Evolutionary conservation across 1,139 yeast species (phyloP), one percentile per base, ranked within the genome.

Genomic region (Hyphopichia buzzinii): DNA sequence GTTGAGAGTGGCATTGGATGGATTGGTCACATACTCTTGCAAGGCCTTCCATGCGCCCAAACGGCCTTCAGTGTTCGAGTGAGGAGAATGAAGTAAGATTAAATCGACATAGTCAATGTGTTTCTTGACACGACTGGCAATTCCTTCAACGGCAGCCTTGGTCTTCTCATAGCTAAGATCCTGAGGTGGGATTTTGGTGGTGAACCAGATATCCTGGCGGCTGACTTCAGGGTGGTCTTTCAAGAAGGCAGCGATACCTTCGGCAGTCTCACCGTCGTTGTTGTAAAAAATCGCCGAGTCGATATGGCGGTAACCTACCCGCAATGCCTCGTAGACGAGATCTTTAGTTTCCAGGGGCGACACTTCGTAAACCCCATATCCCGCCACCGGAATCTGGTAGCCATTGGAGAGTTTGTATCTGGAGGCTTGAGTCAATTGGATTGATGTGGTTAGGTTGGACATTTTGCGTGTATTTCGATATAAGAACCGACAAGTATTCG

Each of bases 281-380:
- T 67, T 64, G 53, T 84, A 84, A 22, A 58, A 55, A 67, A 49
- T 48, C 39, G 72, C 68, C 33, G 61, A 43, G 50, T 68, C 63
- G 44, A 69, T 64, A 47, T 82, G 89, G 44, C 94, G 74, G 54
- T 84, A 84, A 0, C 95, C 95, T 17, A 57, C 64, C 25, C 69
- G 64, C 48, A 85, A 67, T 1, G 77, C 77, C 16, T 57, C 47
- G 44, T 64, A 61, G 3, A 67, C 70, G 29, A 59, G 48, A 4
- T 55, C 58, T 17, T 39, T 41, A 17, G 70, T 52, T 11, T 56
- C 54, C 1, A 44, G 44, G 3, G 37, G 39, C 2, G 67, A 56
- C 19, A 67, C 42, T 22, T 43, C 48, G 48, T 57, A 67, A 21
- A 60, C 57, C 3, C 76, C 74, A 40, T 49, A 67, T 4, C 68